Evolutionary conservation across 2,329 filamentous ascomycete species (phyloP), one percentile per base, ranked within the genome.

Genomic region (Alternaria rosae): DNA sequence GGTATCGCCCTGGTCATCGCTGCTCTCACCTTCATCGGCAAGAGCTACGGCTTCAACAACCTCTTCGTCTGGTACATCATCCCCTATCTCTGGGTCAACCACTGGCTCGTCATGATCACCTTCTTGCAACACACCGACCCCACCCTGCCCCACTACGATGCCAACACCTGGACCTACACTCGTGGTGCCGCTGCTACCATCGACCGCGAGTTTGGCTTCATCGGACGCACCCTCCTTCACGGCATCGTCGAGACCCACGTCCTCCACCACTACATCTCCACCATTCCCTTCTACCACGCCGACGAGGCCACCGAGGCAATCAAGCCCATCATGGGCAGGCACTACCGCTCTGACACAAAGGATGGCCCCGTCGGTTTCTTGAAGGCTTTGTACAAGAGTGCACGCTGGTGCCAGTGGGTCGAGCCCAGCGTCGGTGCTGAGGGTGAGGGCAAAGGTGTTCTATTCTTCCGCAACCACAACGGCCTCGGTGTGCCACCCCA

Each of bases 221-320:
- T 98, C 77, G 94, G 94, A 63, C 93, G 93, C 73, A 87, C 91
- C 72, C 87, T 98, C 64, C 86, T 97, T 80, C 94, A 98, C 86
- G 94, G 94, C 75, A 97, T 98, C 81, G 91, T 97, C 80, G 94
- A 97, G 86, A 97, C 94, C 51, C 94, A 98, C 83, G 94, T 98
- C 62, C 91, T 97, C 64, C 94, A 98, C 86, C 94, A 98, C 87
- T 98, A 97, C 82, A 89, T 98, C 79, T 94, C 91, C 82, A 92
- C 89, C 76, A 98, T 98, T 70, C 94, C 94, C 66, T 97, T 97
- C 84, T 98, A 98, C 85, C 87, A 97, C 81, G 94, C 94, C 76
- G 93, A 97, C 72, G 94, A 97, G 84, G 94, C 94, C 60, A 91
- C 89, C 73, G 94, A 97, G 73, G 94, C 94, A 75, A 97, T 98